phyloP scores from a whole-genome alignment of 2,329 filamentous ascomycete species.

The Oidium heveae region DNA sequence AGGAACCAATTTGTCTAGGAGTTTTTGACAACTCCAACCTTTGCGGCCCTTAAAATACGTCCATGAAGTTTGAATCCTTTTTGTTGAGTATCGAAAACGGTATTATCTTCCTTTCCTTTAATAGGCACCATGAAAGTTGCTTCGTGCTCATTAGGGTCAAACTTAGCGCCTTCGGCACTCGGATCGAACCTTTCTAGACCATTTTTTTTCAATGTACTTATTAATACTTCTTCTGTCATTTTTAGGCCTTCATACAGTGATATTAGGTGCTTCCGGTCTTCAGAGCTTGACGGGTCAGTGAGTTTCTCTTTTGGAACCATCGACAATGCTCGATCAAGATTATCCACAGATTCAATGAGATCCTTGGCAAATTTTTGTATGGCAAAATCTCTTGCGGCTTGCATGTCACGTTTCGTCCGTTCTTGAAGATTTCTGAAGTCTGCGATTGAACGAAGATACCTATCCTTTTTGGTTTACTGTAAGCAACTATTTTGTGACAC shows the following conservation, averaged over 20 bases:
- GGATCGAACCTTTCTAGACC: conserved; percentile 79
- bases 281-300: conserved; percentile 22
- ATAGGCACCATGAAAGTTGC: conserved; percentile 84
- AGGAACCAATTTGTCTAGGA: background rate
- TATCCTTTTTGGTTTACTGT: conserved; percentile 39
- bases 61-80: conserved; percentile 93
- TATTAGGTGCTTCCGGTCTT: conserved; percentile 42
- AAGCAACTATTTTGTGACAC: background rate
- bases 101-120: conserved; percentile 69
- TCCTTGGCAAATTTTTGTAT: conserved; percentile 88
- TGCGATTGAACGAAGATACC: conserved; percentile 77
- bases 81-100: conserved; percentile 76
- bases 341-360: conserved; percentile 85
- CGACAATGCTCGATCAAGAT: conserved; percentile 74
- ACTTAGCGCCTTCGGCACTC: conserved; percentile 44
- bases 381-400: conserved; percentile 69
- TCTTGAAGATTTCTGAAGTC: conserved; percentile 97
- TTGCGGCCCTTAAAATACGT: conserved; percentile 66
- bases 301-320: conserved; percentile 59
- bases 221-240: conserved; percentile 81
- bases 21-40: conserved; percentile 93
- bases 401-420: conserved; percentile 73
- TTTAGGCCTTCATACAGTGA: conserved; percentile 72
- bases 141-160: conserved; percentile 92
- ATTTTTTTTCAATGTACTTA: conserved; percentile 78